Conservation (phyloP, 345 rosid genomes). For the Acer negundo region DNA sequence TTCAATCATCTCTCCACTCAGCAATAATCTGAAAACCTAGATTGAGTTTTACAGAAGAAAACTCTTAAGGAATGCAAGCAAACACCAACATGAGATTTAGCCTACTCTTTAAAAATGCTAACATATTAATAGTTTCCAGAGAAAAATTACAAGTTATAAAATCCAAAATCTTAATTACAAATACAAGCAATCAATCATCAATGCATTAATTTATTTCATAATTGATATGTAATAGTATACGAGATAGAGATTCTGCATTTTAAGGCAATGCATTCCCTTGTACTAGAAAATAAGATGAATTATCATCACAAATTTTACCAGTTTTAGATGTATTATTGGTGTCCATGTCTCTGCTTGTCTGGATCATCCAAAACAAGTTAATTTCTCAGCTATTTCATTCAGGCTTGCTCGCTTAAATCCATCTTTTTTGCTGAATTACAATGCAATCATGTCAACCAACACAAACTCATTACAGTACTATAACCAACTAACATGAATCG, state of each 20-base stretch:
- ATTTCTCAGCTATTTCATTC: constrained; percentile 57
- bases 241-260: neutral
- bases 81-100: no score
- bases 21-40: no score
- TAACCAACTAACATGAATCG: neutral
- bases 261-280: neutral
- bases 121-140: no score
- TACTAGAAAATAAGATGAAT: neutral
- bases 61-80: no score
- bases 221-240: neutral
- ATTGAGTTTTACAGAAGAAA: no score
- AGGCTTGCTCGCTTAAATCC: constrained; percentile 65
- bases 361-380: constrained; percentile 58
- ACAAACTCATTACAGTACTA: neutral
- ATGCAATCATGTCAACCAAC: neutral
- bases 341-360: constrained; percentile 53
- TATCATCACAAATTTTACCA: neutral
- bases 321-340: constrained; percentile 24
- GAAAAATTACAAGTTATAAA: no score
- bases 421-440: constrained; percentile 55
- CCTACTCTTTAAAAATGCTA: no score
- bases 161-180: no score
- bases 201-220: neutral
- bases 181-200: no score
- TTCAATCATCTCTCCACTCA: no score